Conservation (phyloP, 345 rosid genomes). For the Isatis tinctoria region DNA sequence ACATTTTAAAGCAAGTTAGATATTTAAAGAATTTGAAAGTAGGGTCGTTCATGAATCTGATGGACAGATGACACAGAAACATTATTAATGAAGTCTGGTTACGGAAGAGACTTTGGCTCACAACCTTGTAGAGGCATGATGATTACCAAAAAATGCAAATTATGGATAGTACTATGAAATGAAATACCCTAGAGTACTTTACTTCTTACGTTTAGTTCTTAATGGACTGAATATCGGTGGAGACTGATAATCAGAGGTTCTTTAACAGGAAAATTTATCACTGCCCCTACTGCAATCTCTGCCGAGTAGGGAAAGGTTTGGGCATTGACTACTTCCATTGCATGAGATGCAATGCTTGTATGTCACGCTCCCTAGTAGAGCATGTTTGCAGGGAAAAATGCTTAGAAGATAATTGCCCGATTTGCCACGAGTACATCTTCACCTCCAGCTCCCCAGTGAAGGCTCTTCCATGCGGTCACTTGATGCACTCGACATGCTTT, state of each 20-base stretch:
- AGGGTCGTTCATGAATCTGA: neutral
- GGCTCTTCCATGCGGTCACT: constrained; percentile 88
- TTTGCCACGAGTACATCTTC: constrained; percentile 77
- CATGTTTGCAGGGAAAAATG: constrained; percentile 72
- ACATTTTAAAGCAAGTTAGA: no score
- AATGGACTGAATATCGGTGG: neutral
- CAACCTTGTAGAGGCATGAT: neutral
- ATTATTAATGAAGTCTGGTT: neutral
- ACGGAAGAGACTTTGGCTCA: neutral
- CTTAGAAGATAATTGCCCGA: constrained; percentile 83
- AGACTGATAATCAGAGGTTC: neutral
- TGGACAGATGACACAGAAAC: neutral
- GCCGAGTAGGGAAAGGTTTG: constrained; percentile 88
- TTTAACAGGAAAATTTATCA: constrained; percentile 81
- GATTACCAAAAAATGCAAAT: neutral
- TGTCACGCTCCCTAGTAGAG: constrained; percentile 53
- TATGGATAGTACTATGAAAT: neutral
- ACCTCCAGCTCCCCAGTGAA: constrained; percentile 62
- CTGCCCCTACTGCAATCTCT: constrained; percentile 90
- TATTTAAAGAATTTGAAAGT: neutral
- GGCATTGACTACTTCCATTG: constrained; percentile 90
- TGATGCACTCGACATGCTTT: constrained; percentile 91
- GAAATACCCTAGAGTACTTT: neutral
- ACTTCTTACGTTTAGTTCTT: neutral
- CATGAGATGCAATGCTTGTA: constrained; percentile 93